These are phyloP conservation scores for Papiliotrema laurentii DNA, from an alignment of 1,284 basidiomycete species.

Conservation along the genomic window DNA sequence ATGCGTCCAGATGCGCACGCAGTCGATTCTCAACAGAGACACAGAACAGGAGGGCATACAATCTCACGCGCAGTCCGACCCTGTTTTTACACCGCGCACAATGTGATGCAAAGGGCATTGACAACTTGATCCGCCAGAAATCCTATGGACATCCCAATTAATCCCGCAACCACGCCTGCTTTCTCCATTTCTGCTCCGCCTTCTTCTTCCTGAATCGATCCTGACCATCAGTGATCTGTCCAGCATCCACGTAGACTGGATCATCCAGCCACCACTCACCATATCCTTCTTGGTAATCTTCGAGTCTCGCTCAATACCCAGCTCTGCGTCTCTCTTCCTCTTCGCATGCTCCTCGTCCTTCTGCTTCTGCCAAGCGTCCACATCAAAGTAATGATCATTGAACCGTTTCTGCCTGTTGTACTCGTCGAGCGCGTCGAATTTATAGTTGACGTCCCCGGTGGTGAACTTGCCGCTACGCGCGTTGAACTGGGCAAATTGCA, in stretches of 20 bases:
- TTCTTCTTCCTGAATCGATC: conserved; percentile 85
- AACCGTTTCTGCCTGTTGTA: conserved; percentile 78
- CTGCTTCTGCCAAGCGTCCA: conserved; percentile 71
- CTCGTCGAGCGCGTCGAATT: conserved; percentile 72
- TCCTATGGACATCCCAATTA: conserved; percentile 39
- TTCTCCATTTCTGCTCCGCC: conserved; percentile 71
- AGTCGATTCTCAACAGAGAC: no score
- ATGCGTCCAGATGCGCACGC: no score
- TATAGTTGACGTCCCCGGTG: conserved; percentile 46
- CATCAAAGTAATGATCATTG: conserved; percentile 84
- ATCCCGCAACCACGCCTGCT: conserved; percentile 82
- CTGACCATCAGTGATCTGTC: conserved; percentile 49
- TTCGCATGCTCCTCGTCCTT: conserved; percentile 53
- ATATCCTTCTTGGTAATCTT: conserved; percentile 78
- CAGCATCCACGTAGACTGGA: neutral
- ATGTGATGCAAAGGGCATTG: no score
- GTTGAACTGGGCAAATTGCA: conserved; percentile 67
- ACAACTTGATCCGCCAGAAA: no score
- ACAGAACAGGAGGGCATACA: no score
- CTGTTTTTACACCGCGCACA: no score
- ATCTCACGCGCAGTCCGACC: no score
- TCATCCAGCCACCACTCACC: no score
- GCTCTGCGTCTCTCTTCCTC: conserved; percentile 56
- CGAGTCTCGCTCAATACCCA: conserved; percentile 51
- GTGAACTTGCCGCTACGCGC: conserved; percentile 76